Evolutionary conservation across 1,284 basidiomycete species (phyloP).

Genomic region (Rhodotorula sp.): DNA sequence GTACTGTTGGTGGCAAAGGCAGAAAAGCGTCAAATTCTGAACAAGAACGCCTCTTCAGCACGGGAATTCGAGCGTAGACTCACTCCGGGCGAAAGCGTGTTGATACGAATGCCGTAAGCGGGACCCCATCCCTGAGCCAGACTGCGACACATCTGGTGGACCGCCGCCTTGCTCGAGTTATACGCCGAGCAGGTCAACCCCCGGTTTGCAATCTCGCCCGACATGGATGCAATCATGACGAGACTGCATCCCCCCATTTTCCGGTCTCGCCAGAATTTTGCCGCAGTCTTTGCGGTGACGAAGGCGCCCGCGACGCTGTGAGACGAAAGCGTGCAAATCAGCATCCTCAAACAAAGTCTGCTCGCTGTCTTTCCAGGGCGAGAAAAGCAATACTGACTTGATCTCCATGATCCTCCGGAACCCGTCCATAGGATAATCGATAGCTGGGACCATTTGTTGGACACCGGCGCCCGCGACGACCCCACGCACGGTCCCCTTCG

Average conservation of each 20-base stretch:
- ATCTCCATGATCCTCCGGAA: slow-evolving; percentile 72
- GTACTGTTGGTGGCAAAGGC: slow-evolving; percentile 46
- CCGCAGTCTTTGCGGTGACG: background rate
- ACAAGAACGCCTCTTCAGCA: too few relatives aligned
- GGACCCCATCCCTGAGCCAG: slow-evolving; percentile 76
- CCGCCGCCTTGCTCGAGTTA: slow-evolving; percentile 76
- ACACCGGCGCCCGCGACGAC: background rate
- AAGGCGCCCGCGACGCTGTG: background rate
- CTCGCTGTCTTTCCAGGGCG: slow-evolving; percentile 58
- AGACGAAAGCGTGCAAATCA: slow-evolving; percentile 63
- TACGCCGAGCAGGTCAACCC: slow-evolving; percentile 57
- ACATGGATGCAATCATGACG: slow-evolving; percentile 80
- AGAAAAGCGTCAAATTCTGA: background rate
- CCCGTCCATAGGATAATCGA: slow-evolving; percentile 67
- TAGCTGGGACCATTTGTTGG: slow-evolving; percentile 2
- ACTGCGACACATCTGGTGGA: slow-evolving; percentile 76
- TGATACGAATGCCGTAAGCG: slow-evolving; percentile 65
- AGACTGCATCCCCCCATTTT: slow-evolving; percentile 69
- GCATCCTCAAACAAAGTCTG: too few relatives aligned
- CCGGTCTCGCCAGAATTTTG: slow-evolving; percentile 55
- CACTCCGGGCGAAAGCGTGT: slow-evolving; percentile 66
- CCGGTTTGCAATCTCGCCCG: slow-evolving; percentile 75
- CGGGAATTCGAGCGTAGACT: background rate
- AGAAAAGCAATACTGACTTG: slow-evolving; percentile 75
- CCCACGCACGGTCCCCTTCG: background rate